A percentile compares a stretch with the other conserved stretches of the same genome.
Conservation (phyloP, 306 rosid genomes). For the Quercus suber region DNA sequence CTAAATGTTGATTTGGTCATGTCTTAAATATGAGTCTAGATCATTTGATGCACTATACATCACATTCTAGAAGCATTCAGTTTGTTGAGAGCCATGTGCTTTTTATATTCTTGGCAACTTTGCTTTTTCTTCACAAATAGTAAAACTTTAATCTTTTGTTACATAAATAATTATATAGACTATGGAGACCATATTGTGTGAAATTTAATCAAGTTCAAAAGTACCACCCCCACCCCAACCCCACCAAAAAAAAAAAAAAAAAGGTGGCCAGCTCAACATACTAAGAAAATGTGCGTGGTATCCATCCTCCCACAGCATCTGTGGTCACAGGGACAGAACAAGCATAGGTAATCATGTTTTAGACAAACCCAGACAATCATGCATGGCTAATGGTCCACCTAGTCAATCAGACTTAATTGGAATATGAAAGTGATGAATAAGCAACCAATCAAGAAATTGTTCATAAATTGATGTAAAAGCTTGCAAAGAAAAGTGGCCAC, state of each 20-base stretch:
- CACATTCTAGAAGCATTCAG: not conserved
- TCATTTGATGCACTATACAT: not conserved
- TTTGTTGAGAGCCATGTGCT: not conserved
- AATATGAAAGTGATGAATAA: too few relatives aligned
- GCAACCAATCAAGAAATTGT: not conserved
- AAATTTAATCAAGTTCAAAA: not conserved
- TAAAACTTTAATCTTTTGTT: not conserved
- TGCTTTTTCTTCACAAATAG: not conserved
- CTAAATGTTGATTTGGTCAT: not conserved
- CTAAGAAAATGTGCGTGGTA: not conserved
- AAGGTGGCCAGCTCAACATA: not conserved
- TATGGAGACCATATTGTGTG: not conserved
- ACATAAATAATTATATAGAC: not conserved
- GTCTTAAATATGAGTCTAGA: not conserved
- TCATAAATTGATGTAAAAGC: not conserved
- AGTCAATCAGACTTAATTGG: not conserved
- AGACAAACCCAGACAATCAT: not conserved
- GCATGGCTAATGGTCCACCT: not conserved
- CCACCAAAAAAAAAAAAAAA: too few relatives aligned
- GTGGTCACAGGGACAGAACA: too few relatives aligned
- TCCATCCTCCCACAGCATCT: not conserved
- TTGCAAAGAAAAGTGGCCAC: not conserved
- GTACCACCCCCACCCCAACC: too few relatives aligned
- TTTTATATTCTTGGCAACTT: not conserved
- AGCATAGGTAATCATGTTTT: not conserved